phyloP scores from a whole-genome alignment of 2,329 filamentous ascomycete species.

The Scedosporium minutisporum region DNA sequence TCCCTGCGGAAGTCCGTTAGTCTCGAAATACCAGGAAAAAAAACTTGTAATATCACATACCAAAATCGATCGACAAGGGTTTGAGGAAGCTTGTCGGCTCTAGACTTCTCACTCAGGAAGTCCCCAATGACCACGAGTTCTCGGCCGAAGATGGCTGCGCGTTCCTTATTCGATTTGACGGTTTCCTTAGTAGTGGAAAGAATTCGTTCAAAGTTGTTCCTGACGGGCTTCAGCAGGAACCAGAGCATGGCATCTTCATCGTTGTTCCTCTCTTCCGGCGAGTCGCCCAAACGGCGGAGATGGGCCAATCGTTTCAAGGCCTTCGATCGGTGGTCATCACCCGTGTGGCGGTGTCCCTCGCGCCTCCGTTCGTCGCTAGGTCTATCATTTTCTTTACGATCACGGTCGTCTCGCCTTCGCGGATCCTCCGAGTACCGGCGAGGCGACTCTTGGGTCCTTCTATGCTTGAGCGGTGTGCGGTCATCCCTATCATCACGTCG shows the following conservation, averaged over 20 bases:
- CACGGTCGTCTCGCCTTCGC: slow-evolving; percentile 16
- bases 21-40: background rate
- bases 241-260: slow-evolving; percentile 38
- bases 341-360: background rate
- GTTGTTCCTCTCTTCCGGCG: slow-evolving; percentile 32
- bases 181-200: slow-evolving; percentile 52
- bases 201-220: slow-evolving; percentile 49
- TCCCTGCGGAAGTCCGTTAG: slow-evolving; percentile 21
- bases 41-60: slow-evolving; percentile 23
- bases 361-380: background rate
- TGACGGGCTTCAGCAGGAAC: slow-evolving; percentile 47
- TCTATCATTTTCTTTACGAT: slow-evolving; percentile 8
- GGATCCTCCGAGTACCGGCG: slow-evolving; percentile 16
- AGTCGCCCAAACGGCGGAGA: slow-evolving; percentile 35
- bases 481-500: slow-evolving; percentile 11
- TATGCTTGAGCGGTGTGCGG: slow-evolving; percentile 30
- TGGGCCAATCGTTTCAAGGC: slow-evolving; percentile 31
- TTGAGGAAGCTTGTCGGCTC: slow-evolving; percentile 30
- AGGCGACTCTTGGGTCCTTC: slow-evolving; percentile 27
- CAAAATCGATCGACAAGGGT: slow-evolving; percentile 40
- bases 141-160: slow-evolving; percentile 50
- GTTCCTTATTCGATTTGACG: slow-evolving; percentile 51
- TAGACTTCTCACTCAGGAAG: slow-evolving; percentile 42
- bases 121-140: slow-evolving; percentile 53
- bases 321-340: slow-evolving; percentile 30